Evolutionary conservation across 495 filamentous ascomycete species (phyloP), one percentile per base, ranked within the genome.

Genomic region (Lophiotrema nucula): DNA sequence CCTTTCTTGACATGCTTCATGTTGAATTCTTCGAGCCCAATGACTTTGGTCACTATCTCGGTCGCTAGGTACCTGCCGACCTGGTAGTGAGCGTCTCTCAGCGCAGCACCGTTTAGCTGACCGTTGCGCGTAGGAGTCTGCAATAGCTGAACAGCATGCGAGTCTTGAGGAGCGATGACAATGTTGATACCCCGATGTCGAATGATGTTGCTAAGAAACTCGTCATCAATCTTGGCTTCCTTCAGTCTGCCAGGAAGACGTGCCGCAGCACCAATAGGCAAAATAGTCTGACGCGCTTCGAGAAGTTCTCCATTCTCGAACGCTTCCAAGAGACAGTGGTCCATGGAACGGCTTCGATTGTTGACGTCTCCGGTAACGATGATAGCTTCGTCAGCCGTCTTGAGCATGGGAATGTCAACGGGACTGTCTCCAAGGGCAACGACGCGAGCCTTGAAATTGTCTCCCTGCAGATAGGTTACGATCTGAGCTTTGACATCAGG

Each of bases 351-450:
- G 69, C 83, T 87, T 51, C 83, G 75, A 1, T 48, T 58, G 0
- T 65, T 16, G 63, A 78, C 67, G 4, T 79, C 66, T 21, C 83
- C 81, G 21, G 83, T 81, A 1, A 88, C 77, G 15, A 88, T 72
- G 27, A 86, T 62, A 23, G 83, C 81, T 55, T 78, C 53, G 64
- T 87, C 64, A 25, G 84, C 82, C 42, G 70, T 61, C 3, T 24
- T 49, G 21, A 87, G 47, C 85, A 88, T 88, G 15, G 70, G 67
- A 22, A 88, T 24, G 65, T 88, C 85, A 26, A 85, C 53, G 0
- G 75, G 74, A 64, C 83, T 83, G 60, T 87, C 83, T 50, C 86
- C 83, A 63, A 88, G 83, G 0, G 82, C 84, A 68, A 76, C 81
- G 21, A 84, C 77, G 42, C 76, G 70, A 23, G 74, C 37, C 0